Base-by-base conservation (phyloP, 2,329 filamentous ascomycete species). In the Pseudocercospora musae region DNA sequence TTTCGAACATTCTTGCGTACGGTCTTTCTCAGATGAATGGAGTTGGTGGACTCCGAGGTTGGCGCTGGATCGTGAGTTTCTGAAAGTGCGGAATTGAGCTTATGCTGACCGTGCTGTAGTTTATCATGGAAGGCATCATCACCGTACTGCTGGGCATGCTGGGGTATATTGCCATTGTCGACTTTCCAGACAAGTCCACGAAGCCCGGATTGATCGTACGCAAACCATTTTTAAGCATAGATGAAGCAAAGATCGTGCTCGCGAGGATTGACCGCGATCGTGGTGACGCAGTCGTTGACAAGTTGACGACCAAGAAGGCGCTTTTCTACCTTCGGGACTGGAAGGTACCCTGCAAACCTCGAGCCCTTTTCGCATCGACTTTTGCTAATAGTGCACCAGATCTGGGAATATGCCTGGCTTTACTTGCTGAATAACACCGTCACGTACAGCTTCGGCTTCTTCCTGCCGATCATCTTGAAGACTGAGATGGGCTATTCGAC, bases 61-160 rank as follows among this genome's bases (percentile, higher is more conserved):
- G 62, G 60, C 25, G 55, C 5, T 59, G 48, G 59, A 60, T 60
- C 23, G 31, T 46, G 5, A 21, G 42, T 46, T 15, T 3, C 13
- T 21, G 1, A 10, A 11, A 1, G 7, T 20, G n/a, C 13, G 6
- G 31, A 9, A 13, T 2, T 21, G 44, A 33, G 44, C 6, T 46
- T 20, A 9, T 57, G 62, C 29, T 82, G 78, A 50, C 13, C 2
- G 79, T 75, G 78, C 49, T 82, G 78, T 78, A 74, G 2, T 81
- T 82, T 62, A 74, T 81, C 42, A 78, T 81, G 66, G 79, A 81
- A 60, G 78, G 78, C 2, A 63, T 78, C 3, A 75, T 79, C 3
- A 75, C 77, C 0, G 64, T 76, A 0, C 70, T 75, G 2, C 72
- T 78, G 13, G 74, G 74, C 0, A 55, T 76, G 2, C 69, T 72